A percentile compares a stretch with the other conserved stretches of the same genome.
phyloP scores from a whole-genome alignment of 1,139 yeast species.

The Candida pseudocylindracea region DNA sequence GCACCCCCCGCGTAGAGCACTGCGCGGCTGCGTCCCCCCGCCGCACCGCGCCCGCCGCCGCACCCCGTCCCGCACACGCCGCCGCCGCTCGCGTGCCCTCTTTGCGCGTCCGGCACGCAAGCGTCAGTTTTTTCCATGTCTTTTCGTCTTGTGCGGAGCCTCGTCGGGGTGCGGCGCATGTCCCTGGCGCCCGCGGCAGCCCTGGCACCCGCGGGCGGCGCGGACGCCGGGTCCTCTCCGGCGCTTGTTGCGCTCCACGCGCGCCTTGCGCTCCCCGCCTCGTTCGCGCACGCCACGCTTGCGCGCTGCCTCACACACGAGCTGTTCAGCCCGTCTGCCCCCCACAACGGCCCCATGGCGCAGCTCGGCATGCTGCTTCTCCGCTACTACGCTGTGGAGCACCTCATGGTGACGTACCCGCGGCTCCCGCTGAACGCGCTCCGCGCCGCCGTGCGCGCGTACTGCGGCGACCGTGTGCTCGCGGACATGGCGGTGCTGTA shows the following conservation, averaged over 20 bases:
- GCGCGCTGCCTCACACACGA: slow-evolving; percentile 51
- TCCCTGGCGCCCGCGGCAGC: no score
- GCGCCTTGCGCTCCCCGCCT: slow-evolving; percentile 38
- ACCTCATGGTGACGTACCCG: slow-evolving; percentile 59
- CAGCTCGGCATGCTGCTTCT: slow-evolving; percentile 55
- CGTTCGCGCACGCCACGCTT: slow-evolving; percentile 40
- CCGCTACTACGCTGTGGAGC: slow-evolving; percentile 54
- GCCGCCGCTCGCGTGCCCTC: no score
- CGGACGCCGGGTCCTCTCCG: no score
- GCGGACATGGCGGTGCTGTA: slow-evolving; percentile 46
- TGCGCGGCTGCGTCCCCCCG: no score
- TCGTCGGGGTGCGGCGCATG: no score
- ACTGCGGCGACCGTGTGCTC: slow-evolving; percentile 42
- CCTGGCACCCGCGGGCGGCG: no score
- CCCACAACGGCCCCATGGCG: slow-evolving; percentile 59
- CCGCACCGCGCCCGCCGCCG: no score
- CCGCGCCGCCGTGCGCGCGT: slow-evolving; percentile 52
- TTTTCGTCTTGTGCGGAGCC: no score
- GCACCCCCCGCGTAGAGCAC: no score
- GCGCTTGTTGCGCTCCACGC: slow-evolving; percentile 61
- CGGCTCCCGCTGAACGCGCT: slow-evolving; percentile 69
- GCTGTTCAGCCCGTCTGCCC: slow-evolving; percentile 26
- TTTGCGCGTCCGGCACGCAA: no score
- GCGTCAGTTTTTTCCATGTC: no score
- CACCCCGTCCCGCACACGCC: no score